Percentiles rank a stretch among this genome's conserved stretches.
These are phyloP conservation scores for Pelargonium fulgidum DNA, from an alignment of 441 rosid genomes.

Conservation along the genomic window DNA sequence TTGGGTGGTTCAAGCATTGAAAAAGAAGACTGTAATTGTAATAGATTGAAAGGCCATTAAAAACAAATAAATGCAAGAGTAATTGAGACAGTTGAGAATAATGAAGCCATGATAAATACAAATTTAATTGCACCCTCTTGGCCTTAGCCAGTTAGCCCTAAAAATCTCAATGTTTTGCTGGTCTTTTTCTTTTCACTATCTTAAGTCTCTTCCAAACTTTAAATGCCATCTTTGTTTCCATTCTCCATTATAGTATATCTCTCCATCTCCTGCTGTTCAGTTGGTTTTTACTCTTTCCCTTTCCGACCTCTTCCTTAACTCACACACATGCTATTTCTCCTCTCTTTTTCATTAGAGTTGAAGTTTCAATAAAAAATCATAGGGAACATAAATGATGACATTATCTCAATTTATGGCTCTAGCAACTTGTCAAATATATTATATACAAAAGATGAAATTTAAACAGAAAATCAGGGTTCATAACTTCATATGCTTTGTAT, in stretches of 20 bases:
- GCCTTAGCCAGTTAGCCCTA: conserved; percentile 22
- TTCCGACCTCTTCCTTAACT: conserved; percentile 22
- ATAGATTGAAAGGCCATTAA: conserved; percentile 68
- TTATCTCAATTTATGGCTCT: neutral
- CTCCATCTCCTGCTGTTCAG: conserved; percentile 30
- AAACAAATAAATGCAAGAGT: conserved; percentile 91
- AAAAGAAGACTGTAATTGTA: conserved; percentile 28
- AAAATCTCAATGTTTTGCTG: conserved; percentile 11
- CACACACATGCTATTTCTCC: conserved; percentile 16
- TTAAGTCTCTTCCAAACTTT: conserved; percentile 34
- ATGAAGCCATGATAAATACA: conserved; percentile 74
- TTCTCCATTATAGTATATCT: conserved; percentile 33
- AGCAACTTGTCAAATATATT: conserved; percentile 1
- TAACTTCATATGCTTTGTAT: neutral
- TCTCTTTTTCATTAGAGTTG: conserved; percentile 8
- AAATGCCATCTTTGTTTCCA: conserved; percentile 41
- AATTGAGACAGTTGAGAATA: conserved; percentile 95
- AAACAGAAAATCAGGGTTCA: neutral
- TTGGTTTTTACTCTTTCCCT: conserved; percentile 16
- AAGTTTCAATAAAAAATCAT: conserved; percentile 16
- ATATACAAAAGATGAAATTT: neutral
- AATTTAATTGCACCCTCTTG: conserved; percentile 46
- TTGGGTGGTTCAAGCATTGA: conserved; percentile 58
- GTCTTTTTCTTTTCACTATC: conserved; percentile 27
- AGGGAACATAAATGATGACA: conserved; percentile 19